A percentile compares a stretch with the other conserved stretches of the same genome.
Conservation (phyloP, 1,284 basidiomycete species). For the Fomitopsis betulina region DNA sequence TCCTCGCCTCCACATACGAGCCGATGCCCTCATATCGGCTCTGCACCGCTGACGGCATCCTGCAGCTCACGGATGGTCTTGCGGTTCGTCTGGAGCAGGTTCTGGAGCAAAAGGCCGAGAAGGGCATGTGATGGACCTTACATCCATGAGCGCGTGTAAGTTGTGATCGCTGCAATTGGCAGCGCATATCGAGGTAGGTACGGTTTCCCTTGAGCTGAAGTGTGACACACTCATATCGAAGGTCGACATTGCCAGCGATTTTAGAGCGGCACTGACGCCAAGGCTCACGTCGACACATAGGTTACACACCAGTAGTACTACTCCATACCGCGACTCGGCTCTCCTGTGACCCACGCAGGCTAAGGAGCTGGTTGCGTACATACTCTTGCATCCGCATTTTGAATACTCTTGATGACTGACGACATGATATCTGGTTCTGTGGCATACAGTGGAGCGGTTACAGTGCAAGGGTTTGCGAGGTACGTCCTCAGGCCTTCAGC, state of each 20-base stretch:
- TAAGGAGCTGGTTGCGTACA: neutral
- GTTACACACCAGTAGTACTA: neutral
- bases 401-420: no score
- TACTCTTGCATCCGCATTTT: neutral
- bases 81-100: conserved; percentile 39
- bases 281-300: neutral
- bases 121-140: neutral
- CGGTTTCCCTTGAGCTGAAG: neutral
- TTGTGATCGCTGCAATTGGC: neutral
- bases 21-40: conserved; percentile 78
- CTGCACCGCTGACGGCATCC: conserved; percentile 65
- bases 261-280: neutral
- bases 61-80: conserved; percentile 60
- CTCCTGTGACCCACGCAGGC: neutral
- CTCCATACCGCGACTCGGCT: neutral
- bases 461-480: no score
- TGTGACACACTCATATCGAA: neutral
- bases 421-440: no score
- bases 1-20: conserved; percentile 66
- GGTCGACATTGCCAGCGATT: neutral
- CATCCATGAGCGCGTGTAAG: neutral
- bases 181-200: neutral
- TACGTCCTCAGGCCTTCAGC: no score
- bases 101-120: conserved; percentile 20
- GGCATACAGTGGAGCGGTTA: no score